phyloP scores from a whole-genome alignment of 345 rosid species.

The Euclidium syriacum region DNA sequence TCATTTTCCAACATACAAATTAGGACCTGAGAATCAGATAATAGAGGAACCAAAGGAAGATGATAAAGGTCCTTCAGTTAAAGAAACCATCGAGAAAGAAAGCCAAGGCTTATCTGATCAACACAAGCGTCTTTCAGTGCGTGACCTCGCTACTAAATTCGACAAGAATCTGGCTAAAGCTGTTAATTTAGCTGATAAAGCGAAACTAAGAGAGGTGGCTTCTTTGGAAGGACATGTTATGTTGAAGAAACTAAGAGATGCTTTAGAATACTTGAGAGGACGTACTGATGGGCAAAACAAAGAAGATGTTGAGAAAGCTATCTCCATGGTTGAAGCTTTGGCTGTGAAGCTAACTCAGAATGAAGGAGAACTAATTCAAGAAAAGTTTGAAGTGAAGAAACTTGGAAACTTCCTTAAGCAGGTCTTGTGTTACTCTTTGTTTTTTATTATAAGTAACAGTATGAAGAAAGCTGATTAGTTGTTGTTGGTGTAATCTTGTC shows the following conservation, averaged over 20 bases:
- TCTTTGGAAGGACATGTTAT: constrained; percentile 98
- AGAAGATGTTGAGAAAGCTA: constrained; percentile 93
- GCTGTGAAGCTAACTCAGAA: constrained; percentile 98
- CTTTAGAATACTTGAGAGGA: constrained; percentile 88
- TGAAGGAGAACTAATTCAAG: constrained; percentile 97
- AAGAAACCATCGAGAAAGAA: constrained; percentile 82
- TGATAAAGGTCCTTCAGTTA: constrained; percentile 61
- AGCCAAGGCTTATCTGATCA: constrained; percentile 64
- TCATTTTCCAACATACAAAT: constrained; percentile 73
- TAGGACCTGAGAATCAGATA: constrained; percentile 90
- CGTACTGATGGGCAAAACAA: constrained; percentile 79
- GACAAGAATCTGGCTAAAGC: constrained; percentile 90
- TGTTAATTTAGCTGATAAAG: constrained; percentile 80
- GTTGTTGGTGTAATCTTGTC: constrained; percentile 8
- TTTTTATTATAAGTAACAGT: neutral
- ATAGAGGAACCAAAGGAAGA: constrained; percentile 85
- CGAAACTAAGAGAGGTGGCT: constrained; percentile 82
- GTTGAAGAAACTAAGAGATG: constrained; percentile 98
- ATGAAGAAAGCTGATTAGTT: neutral
- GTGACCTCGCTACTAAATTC: constrained; percentile 93
- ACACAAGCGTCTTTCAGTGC: constrained; percentile 95
- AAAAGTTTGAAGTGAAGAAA: constrained; percentile 96
- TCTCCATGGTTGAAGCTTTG: constrained; percentile 96
- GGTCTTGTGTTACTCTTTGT: too few species aligned
- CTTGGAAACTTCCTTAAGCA: constrained; percentile 88